Conservation (phyloP, 768 basidiomycete genomes). For the Hygrophorus pudorinus region DNA sequence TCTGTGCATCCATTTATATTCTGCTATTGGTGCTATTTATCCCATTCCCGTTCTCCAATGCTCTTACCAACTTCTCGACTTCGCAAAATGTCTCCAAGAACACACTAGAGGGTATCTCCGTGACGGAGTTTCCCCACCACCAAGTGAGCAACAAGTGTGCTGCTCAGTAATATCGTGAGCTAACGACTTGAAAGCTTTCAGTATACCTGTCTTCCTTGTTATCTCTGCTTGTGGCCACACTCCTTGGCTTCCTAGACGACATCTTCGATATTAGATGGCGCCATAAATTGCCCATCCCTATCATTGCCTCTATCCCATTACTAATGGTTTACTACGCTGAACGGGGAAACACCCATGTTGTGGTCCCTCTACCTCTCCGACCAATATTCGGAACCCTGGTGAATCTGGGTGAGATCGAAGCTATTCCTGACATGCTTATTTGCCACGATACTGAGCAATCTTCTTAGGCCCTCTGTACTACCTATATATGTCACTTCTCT, state of each 20-base stretch:
- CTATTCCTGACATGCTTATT: not conserved
- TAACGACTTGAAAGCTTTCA: slow-evolving; percentile 47
- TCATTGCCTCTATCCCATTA: slow-evolving; percentile 91
- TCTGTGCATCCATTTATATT: slow-evolving; percentile 80
- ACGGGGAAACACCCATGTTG: slow-evolving; percentile 85
- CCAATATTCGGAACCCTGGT: slow-evolving; percentile 65
- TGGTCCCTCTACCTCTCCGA: slow-evolving; percentile 80
- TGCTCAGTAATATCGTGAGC: not conserved
- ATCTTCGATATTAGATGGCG: slow-evolving; percentile 98
- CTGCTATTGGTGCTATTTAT: slow-evolving; percentile 51
- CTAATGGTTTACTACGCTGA: slow-evolving; percentile 97
- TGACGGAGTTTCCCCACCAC: slow-evolving; percentile 68
- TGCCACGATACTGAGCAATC: not conserved
- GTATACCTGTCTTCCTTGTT: slow-evolving; percentile 89
- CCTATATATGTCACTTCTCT: slow-evolving; percentile 90
- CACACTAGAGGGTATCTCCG: slow-evolving; percentile 46
- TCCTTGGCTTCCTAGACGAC: slow-evolving; percentile 95
- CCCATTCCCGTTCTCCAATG: slow-evolving; percentile 29
- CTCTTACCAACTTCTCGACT: slow-evolving; percentile 38
- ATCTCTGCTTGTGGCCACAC: slow-evolving; percentile 85
- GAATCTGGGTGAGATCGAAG: slow-evolving; percentile 63
- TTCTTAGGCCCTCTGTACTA: slow-evolving; percentile 84
- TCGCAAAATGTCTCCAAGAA: slow-evolving; percentile 45
- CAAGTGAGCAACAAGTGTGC: slow-evolving; percentile 38
- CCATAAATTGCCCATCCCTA: slow-evolving; percentile 93